phyloP scores from a whole-genome alignment of 495 filamentous ascomycete species.

The Sabuloglossum arenarium region DNA sequence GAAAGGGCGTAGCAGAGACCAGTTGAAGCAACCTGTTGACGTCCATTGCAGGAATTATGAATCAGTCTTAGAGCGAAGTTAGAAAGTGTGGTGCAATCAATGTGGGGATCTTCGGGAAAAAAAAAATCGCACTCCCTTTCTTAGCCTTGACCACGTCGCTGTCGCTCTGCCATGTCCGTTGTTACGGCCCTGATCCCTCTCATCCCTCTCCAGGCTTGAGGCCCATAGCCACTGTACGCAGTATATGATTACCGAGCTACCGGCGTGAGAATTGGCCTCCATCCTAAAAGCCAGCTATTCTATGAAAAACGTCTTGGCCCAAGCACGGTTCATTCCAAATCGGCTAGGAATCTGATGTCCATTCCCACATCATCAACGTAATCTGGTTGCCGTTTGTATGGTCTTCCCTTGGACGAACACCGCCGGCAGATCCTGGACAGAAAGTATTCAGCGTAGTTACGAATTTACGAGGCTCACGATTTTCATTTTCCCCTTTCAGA shows the following conservation, averaged over 20 bases:
- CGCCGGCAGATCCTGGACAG: background rate
- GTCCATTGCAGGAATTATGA: background rate
- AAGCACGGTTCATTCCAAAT: background rate
- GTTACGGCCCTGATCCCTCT: background rate
- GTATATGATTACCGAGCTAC: background rate
- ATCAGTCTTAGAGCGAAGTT: background rate
- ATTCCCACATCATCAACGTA: background rate
- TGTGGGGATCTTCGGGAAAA: background rate
- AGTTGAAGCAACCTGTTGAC: background rate
- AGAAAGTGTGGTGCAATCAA: background rate
- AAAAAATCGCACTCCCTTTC: background rate
- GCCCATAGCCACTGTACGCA: background rate
- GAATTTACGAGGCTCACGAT: conserved; percentile 3
- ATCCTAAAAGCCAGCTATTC: background rate
- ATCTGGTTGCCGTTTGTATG: background rate
- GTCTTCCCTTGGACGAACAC: background rate
- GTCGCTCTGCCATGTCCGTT: background rate
- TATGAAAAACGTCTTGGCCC: background rate
- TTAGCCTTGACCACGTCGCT: background rate
- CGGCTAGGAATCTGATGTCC: background rate
- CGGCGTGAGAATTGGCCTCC: background rate
- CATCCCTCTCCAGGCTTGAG: conserved; percentile 1
- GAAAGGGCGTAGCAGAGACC: background rate
- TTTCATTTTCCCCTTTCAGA: conserved; percentile 2
- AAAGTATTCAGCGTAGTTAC: background rate